Percentiles rank a stretch among this genome's conserved stretches.
These are phyloP conservation scores for Fusarium equiseti DNA, from an alignment of 2,329 filamentous ascomycete genomes.

Conservation along the genomic window DNA sequence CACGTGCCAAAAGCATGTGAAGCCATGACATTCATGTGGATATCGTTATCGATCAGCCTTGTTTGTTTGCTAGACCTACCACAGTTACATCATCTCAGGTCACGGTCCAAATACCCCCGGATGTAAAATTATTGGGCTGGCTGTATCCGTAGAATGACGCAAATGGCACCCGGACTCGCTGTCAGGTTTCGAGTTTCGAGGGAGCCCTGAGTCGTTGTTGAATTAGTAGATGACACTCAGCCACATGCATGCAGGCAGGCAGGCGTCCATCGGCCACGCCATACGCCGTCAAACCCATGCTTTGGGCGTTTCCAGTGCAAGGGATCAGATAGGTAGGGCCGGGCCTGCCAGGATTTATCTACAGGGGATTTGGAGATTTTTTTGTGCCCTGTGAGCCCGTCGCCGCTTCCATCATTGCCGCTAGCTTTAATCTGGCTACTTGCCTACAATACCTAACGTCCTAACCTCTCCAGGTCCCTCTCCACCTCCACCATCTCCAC, in stretches of 20 bases:
- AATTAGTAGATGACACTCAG: constrained; percentile 11
- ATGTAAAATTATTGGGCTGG: constrained; percentile 14
- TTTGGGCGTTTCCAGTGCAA: constrained; percentile 23
- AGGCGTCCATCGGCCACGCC: constrained; percentile 34
- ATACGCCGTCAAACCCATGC: constrained; percentile 20
- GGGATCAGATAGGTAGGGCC: constrained; percentile 16
- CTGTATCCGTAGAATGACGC: constrained; percentile 33
- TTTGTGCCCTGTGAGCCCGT: constrained; percentile 23
- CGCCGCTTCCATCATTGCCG: constrained; percentile 46
- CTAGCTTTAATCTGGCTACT: constrained; percentile 38
- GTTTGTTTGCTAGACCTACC: constrained; percentile 14
- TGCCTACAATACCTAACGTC: constrained; percentile 10
- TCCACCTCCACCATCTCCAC: constrained; percentile 45
- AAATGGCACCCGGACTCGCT: constrained; percentile 36
- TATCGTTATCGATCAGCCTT: constrained; percentile 18
- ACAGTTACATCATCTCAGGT: constrained; percentile 29
- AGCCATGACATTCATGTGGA: constrained; percentile 16
- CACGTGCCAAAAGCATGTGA: constrained; percentile 14
- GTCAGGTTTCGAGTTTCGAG: constrained; percentile 18
- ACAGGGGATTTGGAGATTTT: constrained; percentile 20
- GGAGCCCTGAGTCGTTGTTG: constrained; percentile 6
- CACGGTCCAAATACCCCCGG: constrained; percentile 18
- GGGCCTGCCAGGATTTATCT: constrained; percentile 21
- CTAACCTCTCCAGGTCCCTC: constrained; percentile 36
- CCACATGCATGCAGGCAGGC: constrained; percentile 39